These are phyloP conservation scores for Macrophomina pseudophaseolina DNA, from an alignment of 2,329 filamentous ascomycete species.

Conservation along the genomic window DNA sequence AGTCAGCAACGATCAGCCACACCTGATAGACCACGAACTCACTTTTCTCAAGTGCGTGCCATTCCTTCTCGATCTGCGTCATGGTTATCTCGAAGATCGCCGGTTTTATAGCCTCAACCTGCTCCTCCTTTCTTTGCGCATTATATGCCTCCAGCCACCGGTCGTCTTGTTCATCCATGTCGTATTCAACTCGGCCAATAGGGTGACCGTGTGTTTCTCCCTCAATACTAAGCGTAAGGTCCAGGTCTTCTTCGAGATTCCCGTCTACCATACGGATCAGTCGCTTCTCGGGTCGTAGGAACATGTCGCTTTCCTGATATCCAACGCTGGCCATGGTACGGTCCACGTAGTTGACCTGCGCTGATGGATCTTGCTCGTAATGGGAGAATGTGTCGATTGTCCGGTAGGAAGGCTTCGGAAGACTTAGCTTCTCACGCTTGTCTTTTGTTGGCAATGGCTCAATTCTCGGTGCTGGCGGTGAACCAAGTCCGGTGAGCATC, in stretches of 20 bases:
- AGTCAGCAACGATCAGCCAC: constrained; percentile 16
- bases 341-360: constrained; percentile 90
- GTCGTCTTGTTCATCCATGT: constrained; percentile 99
- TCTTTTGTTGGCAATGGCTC: constrained; percentile 80
- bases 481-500: constrained; percentile 65
- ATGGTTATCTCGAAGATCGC: constrained; percentile 97
- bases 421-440: constrained; percentile 77
- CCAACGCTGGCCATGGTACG: constrained; percentile 95
- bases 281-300: constrained; percentile 74
- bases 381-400: constrained; percentile 78
- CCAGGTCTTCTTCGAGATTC: constrained; percentile 67
- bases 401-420: constrained; percentile 76
- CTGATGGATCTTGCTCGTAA: constrained; percentile 83
- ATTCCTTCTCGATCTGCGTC: constrained; percentile 98
- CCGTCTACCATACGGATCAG: constrained; percentile 69
- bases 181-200: constrained; percentile 89
- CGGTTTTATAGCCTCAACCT: constrained; percentile 82
- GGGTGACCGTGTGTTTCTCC: constrained; percentile 48
- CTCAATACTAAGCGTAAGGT: constrained; percentile 61
- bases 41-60: constrained; percentile 93
- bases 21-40: constrained; percentile 29
- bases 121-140: constrained; percentile 71
- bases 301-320: constrained; percentile 93
- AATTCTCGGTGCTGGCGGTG: constrained; percentile 67
- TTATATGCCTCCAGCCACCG: constrained; percentile 93